Base-by-base conservation (phyloP, 768 basidiomycete species). In the Lentinula sp. region DNA sequence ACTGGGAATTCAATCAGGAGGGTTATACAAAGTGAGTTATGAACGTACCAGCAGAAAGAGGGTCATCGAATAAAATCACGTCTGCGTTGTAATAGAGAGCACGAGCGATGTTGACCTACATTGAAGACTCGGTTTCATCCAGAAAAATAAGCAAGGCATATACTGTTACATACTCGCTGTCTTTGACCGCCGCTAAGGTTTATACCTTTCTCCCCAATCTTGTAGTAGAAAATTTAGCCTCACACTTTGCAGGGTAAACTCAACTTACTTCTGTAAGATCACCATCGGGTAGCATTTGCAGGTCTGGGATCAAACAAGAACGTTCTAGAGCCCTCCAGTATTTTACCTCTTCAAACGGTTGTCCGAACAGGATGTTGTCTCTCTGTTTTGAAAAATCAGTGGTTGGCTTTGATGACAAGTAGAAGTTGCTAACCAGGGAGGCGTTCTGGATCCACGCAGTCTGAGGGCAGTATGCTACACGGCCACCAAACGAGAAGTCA, bases 361-460 rank as follows among this genome's bases (percentile, higher is more conserved):
- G 82, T 3, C 88, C 88, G 65, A 90, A 91, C 1, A 84, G 66
- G 35, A 90, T 77, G 65, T 90, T 91, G 48, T 88, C 85, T 62
- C 85, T 74, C 81, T 87, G 57, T 32, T 48, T 15, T 15, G 2
- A 13, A 28, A 51, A 61, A 41, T 37, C 12, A 23, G 32, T 9
- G 4, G 28, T 6, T 9, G 32, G 28, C 4, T 35, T 28, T 12
- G 42, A 39, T 18, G 20, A 15, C 28, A 28, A 15, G 15, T 8
- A 18, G 4, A 39, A 15, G n/a, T 20, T 18, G 8, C 81, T 54
- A 58, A 85, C 85, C 68, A 87, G 66, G 4, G 83, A 77, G 0
- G 83, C 81, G 67, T 89, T 89, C 69, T 88, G 86, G 52, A 91
- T 90, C 88, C 88, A 91, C 0, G 88, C 86, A 0, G 81, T 82